Conservation (phyloP, 2,329 filamentous ascomycete genomes). For the Monilinia polystroma region DNA sequence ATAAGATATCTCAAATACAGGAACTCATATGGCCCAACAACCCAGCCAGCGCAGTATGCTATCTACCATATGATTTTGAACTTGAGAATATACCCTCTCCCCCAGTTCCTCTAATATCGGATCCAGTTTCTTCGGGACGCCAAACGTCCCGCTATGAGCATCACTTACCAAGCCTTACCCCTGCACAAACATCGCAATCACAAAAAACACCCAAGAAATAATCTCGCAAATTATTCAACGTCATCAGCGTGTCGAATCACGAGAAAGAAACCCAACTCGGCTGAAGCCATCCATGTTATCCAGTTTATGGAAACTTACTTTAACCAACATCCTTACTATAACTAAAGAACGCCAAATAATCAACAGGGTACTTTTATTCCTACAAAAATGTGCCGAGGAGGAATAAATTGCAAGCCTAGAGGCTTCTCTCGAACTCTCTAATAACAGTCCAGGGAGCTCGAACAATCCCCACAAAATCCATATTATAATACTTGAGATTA, state of each 20-base stretch:
- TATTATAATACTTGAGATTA: background rate
- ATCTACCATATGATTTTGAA: background rate
- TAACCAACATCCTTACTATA: conserved; percentile 28
- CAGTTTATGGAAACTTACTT: conserved; percentile 27
- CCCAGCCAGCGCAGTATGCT: background rate
- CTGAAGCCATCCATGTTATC: conserved; percentile 30
- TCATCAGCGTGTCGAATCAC: conserved; percentile 23
- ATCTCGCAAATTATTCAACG: conserved; percentile 26
- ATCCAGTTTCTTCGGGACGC: no score
- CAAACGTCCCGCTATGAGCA: background rate
- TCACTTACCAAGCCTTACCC: background rate
- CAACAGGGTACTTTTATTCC: conserved; percentile 26
- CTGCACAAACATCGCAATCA: background rate
- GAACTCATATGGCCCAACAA: background rate
- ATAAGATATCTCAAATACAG: background rate
- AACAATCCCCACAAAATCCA: background rate
- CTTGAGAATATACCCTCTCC: no score
- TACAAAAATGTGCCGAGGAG: conserved; percentile 32
- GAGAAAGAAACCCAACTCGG: conserved; percentile 27
- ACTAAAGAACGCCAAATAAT: conserved; percentile 23
- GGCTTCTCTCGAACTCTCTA: background rate
- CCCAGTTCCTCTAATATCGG: no score
- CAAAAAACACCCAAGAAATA: conserved; percentile 18
- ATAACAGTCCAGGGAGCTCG: background rate
- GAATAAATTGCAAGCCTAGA: conserved; percentile 28